Percentiles rank a stretch among this genome's conserved stretches.
Conservation (phyloP, 176 grass and related monocot species). For the Pharus latifolius region DNA sequence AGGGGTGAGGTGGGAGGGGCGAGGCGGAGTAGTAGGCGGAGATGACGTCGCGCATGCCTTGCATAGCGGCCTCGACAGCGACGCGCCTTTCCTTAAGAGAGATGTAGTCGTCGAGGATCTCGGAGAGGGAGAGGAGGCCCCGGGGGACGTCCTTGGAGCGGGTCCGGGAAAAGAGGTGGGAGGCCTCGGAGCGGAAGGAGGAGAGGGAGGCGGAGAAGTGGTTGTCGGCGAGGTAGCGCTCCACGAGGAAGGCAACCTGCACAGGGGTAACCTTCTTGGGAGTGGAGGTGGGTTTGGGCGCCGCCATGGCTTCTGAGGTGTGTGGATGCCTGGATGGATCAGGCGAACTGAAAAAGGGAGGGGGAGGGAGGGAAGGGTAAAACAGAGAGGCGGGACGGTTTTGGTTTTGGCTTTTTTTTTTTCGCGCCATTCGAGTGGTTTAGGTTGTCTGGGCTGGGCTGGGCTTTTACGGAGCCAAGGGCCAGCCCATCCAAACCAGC, state of each 20-base stretch:
- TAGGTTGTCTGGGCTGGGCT: too few relatives aligned
- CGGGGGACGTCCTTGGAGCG: slow-evolving; percentile 29
- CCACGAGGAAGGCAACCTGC: slow-evolving; percentile 89
- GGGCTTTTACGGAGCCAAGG: too few relatives aligned
- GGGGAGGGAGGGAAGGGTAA: neutral
- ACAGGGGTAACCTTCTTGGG: slow-evolving; percentile 52
- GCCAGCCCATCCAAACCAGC: too few relatives aligned
- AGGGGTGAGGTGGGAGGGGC: slow-evolving; percentile 2
- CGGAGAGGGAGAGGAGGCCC: slow-evolving; percentile 43
- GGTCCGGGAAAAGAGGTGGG: slow-evolving; percentile 38
- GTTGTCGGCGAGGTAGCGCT: slow-evolving; percentile 73
- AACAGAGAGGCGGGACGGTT: too few relatives aligned
- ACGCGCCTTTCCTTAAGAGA: slow-evolving; percentile 56
- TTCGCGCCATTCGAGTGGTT: too few relatives aligned
- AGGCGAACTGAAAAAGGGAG: too few relatives aligned
- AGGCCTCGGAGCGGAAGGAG: slow-evolving; percentile 64
- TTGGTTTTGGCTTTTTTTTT: too few relatives aligned
- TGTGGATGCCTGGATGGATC: too few relatives aligned
- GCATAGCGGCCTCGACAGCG: slow-evolving; percentile 47
- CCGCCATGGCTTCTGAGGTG: too few relatives aligned
- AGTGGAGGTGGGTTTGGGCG: too few relatives aligned
- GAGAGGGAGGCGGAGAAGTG: slow-evolving; percentile 42
- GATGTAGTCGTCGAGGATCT: slow-evolving; percentile 89
- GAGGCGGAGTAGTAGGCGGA: slow-evolving; percentile 32
- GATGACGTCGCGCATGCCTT: slow-evolving; percentile 48